Percentiles rank a stretch among this genome's conserved stretches.
Conservation (phyloP, 2,329 filamentous ascomycete genomes). For the Scopulariopsis brevicaulis region DNA sequence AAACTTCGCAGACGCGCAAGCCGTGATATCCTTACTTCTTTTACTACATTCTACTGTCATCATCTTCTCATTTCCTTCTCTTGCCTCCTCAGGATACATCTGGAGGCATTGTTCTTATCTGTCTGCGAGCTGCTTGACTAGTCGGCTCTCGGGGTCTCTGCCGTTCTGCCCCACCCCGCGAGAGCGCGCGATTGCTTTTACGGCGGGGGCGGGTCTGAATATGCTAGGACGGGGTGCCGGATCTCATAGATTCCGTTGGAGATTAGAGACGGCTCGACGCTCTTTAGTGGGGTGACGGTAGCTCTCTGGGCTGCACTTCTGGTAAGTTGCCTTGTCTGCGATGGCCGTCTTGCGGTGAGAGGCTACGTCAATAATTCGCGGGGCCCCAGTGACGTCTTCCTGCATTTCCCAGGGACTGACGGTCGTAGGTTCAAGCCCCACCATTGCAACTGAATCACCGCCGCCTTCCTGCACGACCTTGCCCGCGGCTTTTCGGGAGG, state of each 20-base stretch:
- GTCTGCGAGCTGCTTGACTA: neutral
- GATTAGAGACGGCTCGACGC: neutral
- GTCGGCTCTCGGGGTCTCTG: neutral
- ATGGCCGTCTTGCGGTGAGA: neutral
- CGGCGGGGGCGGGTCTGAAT: neutral
- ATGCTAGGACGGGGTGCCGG: neutral
- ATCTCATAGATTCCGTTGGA: neutral
- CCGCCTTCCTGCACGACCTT: neutral
- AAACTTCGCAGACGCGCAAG: neutral
- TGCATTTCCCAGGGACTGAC: neutral
- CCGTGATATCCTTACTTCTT: neutral
- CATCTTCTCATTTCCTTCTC: neutral
- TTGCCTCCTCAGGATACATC: neutral
- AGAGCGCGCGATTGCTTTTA: neutral
- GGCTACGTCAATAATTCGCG: neutral
- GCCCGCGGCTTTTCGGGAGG: neutral
- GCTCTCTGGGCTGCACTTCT: neutral
- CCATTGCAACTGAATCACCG: neutral
- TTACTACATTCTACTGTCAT: too few relatives aligned
- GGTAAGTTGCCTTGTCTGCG: neutral
- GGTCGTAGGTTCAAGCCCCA: neutral
- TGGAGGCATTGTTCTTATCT: neutral
- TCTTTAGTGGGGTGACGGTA: neutral
- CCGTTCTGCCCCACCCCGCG: neutral
- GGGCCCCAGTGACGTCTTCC: neutral